Base-by-base conservation (phyloP, 2,329 filamentous ascomycete species). In the Metarhizium guizhouense region DNA sequence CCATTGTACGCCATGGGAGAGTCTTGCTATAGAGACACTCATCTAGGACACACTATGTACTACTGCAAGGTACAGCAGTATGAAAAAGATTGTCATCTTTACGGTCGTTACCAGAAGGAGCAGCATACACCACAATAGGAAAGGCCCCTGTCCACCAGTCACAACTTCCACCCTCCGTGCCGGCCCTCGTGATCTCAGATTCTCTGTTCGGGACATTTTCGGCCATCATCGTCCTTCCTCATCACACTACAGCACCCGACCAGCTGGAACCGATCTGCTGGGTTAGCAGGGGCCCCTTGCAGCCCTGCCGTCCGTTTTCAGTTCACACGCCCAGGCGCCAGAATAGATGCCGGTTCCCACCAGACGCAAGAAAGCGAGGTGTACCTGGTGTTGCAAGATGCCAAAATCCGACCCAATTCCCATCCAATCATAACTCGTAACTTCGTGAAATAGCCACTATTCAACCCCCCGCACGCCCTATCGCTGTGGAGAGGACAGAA, bases 371-470 rank as follows among this genome's bases (percentile, higher is more conserved):
- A 65, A 60, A 67, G 18, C 69, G 70, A 72, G 74, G 74, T 71
- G 74, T 78, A 73, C 72, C 34, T 53, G 34, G 25, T 47, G 14
- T 48, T 48, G 13, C 45, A 18, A 48, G 29, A 20, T 8, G 3
- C 51, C 45, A 68, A 25, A 65, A 65, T 65, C 64, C 59, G 66
- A 65, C 60, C 57, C 54, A 52, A 54, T 62, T 47, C 42, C 18
- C 62, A 62, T 72, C 78, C 79, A 82, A 81, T 82, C 78, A 81
- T 76, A 72, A 73, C 63, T 75, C 76, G 70, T 78, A 71, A 72
- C 62, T 66, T 73, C 72, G 69, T 77, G 69, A 73, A 74, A 74
- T 68, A 70, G 62, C 66, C 68, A 65, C 68, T 68, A 58, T 57
- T 57, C 59, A 58, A 60, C 62, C 63, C 65, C 61, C 59, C 59